Evolutionary conservation across 495 filamentous ascomycete genomes (phyloP), one percentile per base, ranked within the genome.

Genomic region (Penicillium parvum): DNA sequence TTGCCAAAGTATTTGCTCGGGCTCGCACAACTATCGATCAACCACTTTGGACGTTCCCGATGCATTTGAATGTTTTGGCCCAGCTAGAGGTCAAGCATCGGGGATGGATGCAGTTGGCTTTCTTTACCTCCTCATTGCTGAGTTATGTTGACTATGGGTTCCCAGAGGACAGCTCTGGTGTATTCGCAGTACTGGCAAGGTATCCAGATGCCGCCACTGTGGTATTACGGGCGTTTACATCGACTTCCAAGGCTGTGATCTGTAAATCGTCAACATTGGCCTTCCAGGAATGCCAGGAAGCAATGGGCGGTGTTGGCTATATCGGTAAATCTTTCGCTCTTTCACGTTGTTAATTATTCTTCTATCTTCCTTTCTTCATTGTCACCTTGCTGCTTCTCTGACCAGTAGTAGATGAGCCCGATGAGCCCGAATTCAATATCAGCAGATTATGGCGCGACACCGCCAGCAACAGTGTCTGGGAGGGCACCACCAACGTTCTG

Each of bases 271-370:
- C 74, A 0, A 73, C 80, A 11, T 53, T 63, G 11, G 77, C 75
- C 0, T 55, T 87, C 25, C 76, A 75, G 32, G 74, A 76, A 37
- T 83, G 77, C 49, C 82, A 85, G 68, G 81, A 85, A 60, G 66
- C 74, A 1, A 74, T 89, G 35, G 85, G 85, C 7, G 84, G 84
- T 3, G 77, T 86, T 1, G 83, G 85, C 7, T 88, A 86, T 49
- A 76, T 85, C 16, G 76, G 85, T 42, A 23, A 43, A 40, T 35
- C 7, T 19, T 16, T 16, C 34, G 3, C 7, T 27, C 1, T 26
- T 14, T 9, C 5, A n/a, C n/a, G n/a, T n/a, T n/a, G n/a, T n/a
- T n/a, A n/a, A n/a, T n/a, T n/a, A n/a, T n/a, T n/a, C n/a, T n/a
- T n/a, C n/a, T n/a, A n/a, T n/a, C n/a, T n/a, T n/a, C n/a, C n/a